phyloP scores from a whole-genome alignment of 148 eudicot species.

The Camellia granthamiana region DNA sequence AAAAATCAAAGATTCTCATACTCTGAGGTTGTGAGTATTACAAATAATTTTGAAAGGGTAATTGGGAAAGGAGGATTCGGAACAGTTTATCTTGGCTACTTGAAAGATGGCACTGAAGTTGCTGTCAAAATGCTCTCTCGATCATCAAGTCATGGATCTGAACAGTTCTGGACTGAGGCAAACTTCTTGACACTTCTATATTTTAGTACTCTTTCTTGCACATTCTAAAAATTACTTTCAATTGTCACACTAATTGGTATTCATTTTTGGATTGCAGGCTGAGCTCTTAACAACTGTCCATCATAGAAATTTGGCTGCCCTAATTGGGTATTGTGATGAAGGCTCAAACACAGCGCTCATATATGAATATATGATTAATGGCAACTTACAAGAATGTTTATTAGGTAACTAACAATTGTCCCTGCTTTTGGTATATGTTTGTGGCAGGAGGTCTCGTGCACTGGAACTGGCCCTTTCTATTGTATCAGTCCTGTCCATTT shows the following conservation, averaged over 20 bases:
- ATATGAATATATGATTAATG: background rate
- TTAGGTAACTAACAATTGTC: background rate
- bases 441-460: too few species aligned
- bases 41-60: background rate
- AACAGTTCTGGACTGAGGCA: slow-evolving; percentile 11
- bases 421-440: background rate
- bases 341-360: background rate
- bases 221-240: too few species aligned
- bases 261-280: background rate
- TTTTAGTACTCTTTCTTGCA: too few species aligned
- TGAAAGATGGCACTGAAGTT: background rate
- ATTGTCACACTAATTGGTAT: too few species aligned
- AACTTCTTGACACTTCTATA: background rate
- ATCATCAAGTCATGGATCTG: background rate
- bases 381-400: slow-evolving; percentile 3
- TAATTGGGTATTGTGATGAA: background rate
- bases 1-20: slow-evolving; percentile 18
- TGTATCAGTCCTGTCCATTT: too few species aligned
- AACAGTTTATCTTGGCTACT: slow-evolving; percentile 1
- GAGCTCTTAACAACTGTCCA: slow-evolving; percentile 7
- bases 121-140: slow-evolving; percentile 13
- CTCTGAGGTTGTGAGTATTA: slow-evolving; percentile 25
- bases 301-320: background rate
- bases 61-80: background rate
- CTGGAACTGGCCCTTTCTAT: too few species aligned